Percentiles rank a stretch among this genome's conserved stretches.
phyloP scores from a whole-genome alignment of 1,284 basidiomycete genomes.

The Anthracocystis panici-leucophaei region DNA sequence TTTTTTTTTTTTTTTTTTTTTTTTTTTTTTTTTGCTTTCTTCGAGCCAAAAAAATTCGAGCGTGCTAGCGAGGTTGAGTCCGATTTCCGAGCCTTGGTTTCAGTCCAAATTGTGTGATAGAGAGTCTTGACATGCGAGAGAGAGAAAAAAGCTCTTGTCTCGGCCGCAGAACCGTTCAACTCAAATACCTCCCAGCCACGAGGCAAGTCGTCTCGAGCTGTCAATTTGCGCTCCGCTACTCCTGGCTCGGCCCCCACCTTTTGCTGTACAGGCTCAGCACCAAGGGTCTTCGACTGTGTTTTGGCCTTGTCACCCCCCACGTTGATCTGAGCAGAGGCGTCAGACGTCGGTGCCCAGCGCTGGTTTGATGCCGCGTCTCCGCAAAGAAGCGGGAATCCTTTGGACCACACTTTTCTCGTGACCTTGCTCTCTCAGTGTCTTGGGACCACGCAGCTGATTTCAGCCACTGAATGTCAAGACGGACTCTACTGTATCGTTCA shows the following conservation, averaged over 20 bases:
- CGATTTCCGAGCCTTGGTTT: neutral
- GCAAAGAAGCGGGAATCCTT: neutral
- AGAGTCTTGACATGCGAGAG: neutral
- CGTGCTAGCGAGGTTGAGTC: neutral
- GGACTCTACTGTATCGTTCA: too few relatives aligned
- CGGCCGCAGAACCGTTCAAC: neutral
- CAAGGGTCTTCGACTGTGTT: too few relatives aligned
- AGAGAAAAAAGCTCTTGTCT: neutral
- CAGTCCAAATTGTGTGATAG: neutral
- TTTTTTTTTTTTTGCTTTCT: constrained; percentile 3
- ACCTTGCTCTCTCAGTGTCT: neutral
- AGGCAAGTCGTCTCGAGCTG: neutral
- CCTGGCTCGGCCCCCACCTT: neutral
- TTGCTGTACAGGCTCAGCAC: too few relatives aligned
- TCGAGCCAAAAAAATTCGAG: constrained; percentile 8
- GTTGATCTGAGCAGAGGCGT: neutral
- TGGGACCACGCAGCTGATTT: neutral
- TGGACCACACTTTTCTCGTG: neutral
- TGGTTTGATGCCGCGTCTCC: constrained; percentile 1
- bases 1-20: neutral
- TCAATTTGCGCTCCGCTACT: constrained; percentile 1
- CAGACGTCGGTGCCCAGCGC: constrained; percentile 1
- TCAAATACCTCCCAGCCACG: neutral
- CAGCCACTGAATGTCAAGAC: too few relatives aligned
- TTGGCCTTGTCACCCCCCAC: neutral